These are phyloP conservation scores for Aureobasidium namibiae DNA, from an alignment of 2,329 filamentous ascomycete species.

Conservation along the genomic window DNA sequence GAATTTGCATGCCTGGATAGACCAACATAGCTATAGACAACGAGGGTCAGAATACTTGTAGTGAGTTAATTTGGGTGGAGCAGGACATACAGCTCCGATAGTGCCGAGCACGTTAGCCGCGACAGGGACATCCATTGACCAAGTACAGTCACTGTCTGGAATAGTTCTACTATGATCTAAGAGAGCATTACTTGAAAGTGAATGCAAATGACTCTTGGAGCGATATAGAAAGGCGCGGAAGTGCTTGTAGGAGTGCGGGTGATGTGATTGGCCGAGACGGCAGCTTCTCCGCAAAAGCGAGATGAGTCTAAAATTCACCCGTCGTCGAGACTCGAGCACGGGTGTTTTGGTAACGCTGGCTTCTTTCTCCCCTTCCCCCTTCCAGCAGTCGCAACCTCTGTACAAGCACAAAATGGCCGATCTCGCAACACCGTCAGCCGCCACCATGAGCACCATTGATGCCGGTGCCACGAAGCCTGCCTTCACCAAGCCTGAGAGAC, in stretches of 20 bases:
- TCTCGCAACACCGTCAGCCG: constrained; percentile 29
- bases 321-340: constrained; percentile 2
- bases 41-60: constrained; percentile 3
- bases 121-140: constrained; percentile 44
- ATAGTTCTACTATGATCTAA: background rate
- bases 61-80: background rate
- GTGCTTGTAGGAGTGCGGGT: background rate
- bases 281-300: background rate
- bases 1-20: constrained; percentile 44
- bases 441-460: constrained; percentile 26
- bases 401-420: constrained; percentile 24
- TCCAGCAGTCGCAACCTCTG: background rate
- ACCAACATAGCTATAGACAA: constrained; percentile 49
- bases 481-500: constrained; percentile 65
- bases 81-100: constrained; percentile 39
- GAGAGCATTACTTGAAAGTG: background rate
- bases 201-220: background rate
- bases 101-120: constrained; percentile 54
- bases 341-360: constrained; percentile 8
- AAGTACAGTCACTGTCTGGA: background rate
- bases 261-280: constrained; percentile 1
- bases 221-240: background rate
- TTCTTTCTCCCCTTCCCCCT: background rate
- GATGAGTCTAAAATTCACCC: constrained; percentile 1
- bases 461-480: constrained; percentile 27